Base-by-base conservation (phyloP, 108 stramenopile genomes). In the Pseudonitzschia multistriata region DNA sequence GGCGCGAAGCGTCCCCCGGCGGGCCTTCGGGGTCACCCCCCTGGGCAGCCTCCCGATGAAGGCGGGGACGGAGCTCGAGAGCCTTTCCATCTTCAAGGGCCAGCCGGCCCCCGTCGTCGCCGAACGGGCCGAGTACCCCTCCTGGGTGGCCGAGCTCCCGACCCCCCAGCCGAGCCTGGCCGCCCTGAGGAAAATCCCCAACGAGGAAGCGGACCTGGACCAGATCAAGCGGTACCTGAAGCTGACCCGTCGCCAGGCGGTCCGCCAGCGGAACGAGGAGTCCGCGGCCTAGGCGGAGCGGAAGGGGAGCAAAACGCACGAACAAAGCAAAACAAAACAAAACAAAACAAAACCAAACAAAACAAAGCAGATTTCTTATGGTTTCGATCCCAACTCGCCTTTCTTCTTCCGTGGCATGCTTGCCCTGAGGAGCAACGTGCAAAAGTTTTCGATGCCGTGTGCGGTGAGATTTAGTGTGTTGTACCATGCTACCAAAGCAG, bases 161-260 rank as follows among this genome's bases (percentile, higher is more conserved):
- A 67, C 61, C 3, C 81, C 85, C 2, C 67, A 50, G 13, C 72
- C 80, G 0, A 86, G 78, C 13, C 62, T 90, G 50, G 89, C 86
- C 21, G 70, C 76, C 30, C 74, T 90, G 70, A 65, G 85, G 29
- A 78, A 74, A 52, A 85, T 89, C 31, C 80, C 80, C 21, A 78
- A 79, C 49, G 82, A 85, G 63, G 85, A 85, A 14, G 81, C 85
- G 5, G 77, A 72, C 5, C 82, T 85, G 40, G 45, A 68, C 27
- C 84, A 89, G 27, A 83, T 83, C 73, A 79, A 59, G 59, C 49
- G 88, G 21, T 89, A 81, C 74, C 67, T 89, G 47, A 89, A 89
- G 56, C 63, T 89, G 67, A 74, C 79, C 15, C 70, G 88, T 45
- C 83, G 84, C 50, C 66, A 63, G n/a, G 60, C 54, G 37, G 85